Base-by-base conservation (phyloP, 495 filamentous ascomycete species). In the Neurospora discreta region DNA sequence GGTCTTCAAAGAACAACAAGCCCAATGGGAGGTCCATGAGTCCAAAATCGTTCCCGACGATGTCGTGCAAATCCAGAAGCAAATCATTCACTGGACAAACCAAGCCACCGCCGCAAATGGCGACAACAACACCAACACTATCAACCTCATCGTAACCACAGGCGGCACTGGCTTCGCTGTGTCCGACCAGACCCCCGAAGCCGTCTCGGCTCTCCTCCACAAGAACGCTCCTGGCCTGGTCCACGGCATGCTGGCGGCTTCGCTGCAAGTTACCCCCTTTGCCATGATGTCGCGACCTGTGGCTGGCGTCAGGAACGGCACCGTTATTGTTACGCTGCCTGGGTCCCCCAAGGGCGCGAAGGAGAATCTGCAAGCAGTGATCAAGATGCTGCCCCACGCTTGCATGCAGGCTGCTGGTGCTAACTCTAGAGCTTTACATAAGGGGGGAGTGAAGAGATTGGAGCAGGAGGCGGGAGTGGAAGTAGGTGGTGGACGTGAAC, bases 231-330 rank as follows among this genome's bases (percentile, higher is more conserved):
- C 93, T 15, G 95, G 95, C 15, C 82, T 99, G 69, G 90, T 98
- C 33, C 94, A 99, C 85, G 94, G 88, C 77, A 99, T 99, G 96
- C 84, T 99, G 68, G 84, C 93, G 33, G 86, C 93, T 46, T 98
- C 96, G 5, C 79, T 97, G 39, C 83, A 87, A 41, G 89, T 97
- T 72, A 99, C 95, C 6, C 93, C 94, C 67, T 99, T 98, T 82
- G 96, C 95, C n/a, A 89, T 97, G 83, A 98, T 98, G 95, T 91
- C 95, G 71, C 88, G 95, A 71, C 94, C 95, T 16, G 92, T 97
- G 69, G 96, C 96, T 68, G 95, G 95, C 11, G 90, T 96, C 13
- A 87, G 95, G 39, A 89, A 94, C 73, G 90, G 89, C 73, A 90
- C 93, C 7, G 81, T 99, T 69, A 93, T 99, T 60, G 82, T 98